Percentiles rank a stretch among this genome's conserved stretches.
Conservation (phyloP, 495 filamentous ascomycete species). For the Hypoxylon intermedium region DNA sequence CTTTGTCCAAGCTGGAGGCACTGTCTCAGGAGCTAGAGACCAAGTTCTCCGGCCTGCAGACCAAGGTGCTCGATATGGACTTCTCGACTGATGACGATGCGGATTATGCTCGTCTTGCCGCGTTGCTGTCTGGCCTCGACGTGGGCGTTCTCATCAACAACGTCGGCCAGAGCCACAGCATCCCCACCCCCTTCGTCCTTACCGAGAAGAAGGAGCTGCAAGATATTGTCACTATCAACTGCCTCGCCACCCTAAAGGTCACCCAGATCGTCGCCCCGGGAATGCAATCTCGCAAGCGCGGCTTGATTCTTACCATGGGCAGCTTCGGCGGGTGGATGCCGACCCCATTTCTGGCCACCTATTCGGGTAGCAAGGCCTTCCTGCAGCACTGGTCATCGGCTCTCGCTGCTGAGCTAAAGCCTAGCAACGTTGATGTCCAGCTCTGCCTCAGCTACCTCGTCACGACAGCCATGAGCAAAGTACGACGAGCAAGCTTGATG, state of each 20-base stretch:
- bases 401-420: slow-evolving; percentile 81
- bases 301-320: slow-evolving; percentile 95
- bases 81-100: slow-evolving; percentile 76
- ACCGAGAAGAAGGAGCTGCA: slow-evolving; percentile 79
- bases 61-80: slow-evolving; percentile 87
- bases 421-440: slow-evolving; percentile 80
- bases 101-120: slow-evolving; percentile 76
- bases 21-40: slow-evolving; percentile 77
- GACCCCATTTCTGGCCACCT: slow-evolving; percentile 92
- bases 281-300: slow-evolving; percentile 81
- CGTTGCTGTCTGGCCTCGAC: slow-evolving; percentile 73
- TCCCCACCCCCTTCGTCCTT: slow-evolving; percentile 86
- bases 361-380: slow-evolving; percentile 98
- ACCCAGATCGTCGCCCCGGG: slow-evolving; percentile 85
- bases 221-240: slow-evolving; percentile 94
- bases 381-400: slow-evolving; percentile 94
- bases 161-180: slow-evolving; percentile 90
- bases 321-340: slow-evolving; percentile 91
- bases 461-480: slow-evolving; percentile 94
- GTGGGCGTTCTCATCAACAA: slow-evolving; percentile 95
- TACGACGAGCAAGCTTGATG: slow-evolving; percentile 73
- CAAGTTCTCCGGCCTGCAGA: slow-evolving; percentile 69
- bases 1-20: slow-evolving; percentile 81
- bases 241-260: slow-evolving; percentile 82
- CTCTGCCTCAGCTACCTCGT: slow-evolving; percentile 90